Percentiles rank a stretch among this genome's conserved stretches.
Evolutionary conservation across 1,284 basidiomycete species (phyloP).

Genomic region (Coniferiporia weirii): DNA sequence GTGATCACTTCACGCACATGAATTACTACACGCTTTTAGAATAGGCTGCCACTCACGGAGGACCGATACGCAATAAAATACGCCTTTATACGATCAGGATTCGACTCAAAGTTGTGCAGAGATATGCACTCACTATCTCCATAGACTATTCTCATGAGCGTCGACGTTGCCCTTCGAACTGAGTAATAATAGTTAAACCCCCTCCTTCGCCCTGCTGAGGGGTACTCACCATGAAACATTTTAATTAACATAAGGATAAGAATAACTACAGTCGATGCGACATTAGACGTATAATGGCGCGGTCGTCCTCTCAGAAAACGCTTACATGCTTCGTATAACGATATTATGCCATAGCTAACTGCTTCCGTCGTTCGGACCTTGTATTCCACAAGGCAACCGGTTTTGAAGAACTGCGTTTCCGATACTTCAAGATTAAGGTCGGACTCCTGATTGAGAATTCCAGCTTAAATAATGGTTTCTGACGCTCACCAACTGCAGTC

Average conservation of each 20-base stretch:
- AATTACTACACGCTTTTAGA: neutral
- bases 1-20: neutral
- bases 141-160: no score
- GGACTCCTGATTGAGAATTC: no score
- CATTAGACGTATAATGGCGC: neutral
- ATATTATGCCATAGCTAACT: conserved; percentile 8
- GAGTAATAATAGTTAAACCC: no score
- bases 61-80: conserved; percentile 4
- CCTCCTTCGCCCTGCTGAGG: no score
- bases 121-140: no score
- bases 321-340: conserved; percentile 3
- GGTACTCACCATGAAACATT: neutral
- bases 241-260: conserved; percentile 5
- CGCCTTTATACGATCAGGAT: neutral
- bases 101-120: no score
- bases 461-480: neutral
- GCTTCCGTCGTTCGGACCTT: neutral
- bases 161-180: no score
- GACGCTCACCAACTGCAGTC: neutral
- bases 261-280: neutral
- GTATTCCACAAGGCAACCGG: neutral
- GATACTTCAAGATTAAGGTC: no score
- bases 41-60: neutral
- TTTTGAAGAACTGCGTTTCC: neutral
- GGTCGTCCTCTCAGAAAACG: neutral